These are phyloP conservation scores for Tulasnella sp. DNA, from an alignment of 768 basidiomycete species.

Conservation along the genomic window DNA sequence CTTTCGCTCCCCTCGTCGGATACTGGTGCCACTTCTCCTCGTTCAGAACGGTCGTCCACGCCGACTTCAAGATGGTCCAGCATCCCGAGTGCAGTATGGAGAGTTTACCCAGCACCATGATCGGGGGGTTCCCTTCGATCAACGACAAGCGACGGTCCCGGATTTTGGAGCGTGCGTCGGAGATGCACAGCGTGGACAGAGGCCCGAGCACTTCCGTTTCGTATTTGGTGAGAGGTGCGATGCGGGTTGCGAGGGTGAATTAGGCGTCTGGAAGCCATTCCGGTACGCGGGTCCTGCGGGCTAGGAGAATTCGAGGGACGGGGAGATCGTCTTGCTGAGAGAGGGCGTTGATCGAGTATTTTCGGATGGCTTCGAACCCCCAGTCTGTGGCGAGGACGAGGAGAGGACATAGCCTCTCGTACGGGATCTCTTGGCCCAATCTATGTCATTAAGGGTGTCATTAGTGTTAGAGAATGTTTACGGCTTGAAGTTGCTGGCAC, in stretches of 20 bases:
- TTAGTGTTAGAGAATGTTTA: not conserved
- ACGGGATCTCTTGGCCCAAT: not conserved
- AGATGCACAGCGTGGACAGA: not conserved
- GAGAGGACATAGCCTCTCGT: not conserved
- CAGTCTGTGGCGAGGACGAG: conserved; percentile 2
- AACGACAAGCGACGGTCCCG: not conserved
- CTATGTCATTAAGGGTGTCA: not conserved
- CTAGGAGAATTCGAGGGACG: not conserved
- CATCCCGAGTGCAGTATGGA: not conserved
- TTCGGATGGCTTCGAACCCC: not conserved
- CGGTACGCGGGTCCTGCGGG: not conserved
- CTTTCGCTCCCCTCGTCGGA: not conserved
- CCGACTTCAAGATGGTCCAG: not conserved
- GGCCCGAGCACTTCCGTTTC: not conserved
- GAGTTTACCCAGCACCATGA: not conserved
- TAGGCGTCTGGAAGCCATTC: not conserved
- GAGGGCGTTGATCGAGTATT: not conserved
- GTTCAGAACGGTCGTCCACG: not conserved
- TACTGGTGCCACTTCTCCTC: not conserved
- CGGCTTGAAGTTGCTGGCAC: not conserved
- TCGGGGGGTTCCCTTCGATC: not conserved
- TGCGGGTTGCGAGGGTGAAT: not conserved
- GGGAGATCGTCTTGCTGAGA: not conserved
- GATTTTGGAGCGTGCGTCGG: not conserved
- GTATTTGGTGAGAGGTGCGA: not conserved